Base-by-base conservation (phyloP, 1,284 basidiomycete species). In the Cutaneotrichosporon mucoides region DNA sequence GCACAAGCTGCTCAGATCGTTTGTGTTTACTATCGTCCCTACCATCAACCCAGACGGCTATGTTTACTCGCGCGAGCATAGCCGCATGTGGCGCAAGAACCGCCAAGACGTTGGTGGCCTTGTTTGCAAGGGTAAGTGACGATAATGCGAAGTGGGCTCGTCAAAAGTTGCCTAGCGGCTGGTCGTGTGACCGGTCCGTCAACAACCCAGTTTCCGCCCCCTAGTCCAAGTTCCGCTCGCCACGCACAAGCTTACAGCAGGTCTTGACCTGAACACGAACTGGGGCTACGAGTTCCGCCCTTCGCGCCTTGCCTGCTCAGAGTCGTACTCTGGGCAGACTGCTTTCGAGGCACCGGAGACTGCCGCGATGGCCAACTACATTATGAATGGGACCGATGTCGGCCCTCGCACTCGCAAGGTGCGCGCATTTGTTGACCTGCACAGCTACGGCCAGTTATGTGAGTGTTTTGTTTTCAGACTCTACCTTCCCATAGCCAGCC, bases 1-100 rank as follows among this genome's bases (percentile, higher is more conserved):
- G 7, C 68, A 64, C n/a, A 45, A 60, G n/a, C 77, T 90, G 15
- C 80, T 91, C 12, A 76, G 84, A 12, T 69, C 79, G 40, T 87
- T 86, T 68, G 84, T 85, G 45, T 88, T 93, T 71, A 85, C 89
- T 56, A 82, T 93, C 61, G 80, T 94, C 9, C 89, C 90, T 0
- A 79, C 85, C 0, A 84, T 89, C 5, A 94, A 93, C 69, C 89
- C 89, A 5, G 91, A 94, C 68, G 91, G 91, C 0, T 92, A 91
- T 69, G 82, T 79, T 2, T 88, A 86, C 70, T 86, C 80, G 3
- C 83, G 81, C 74, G 82, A 85, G 55, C 76, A 71, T 24, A 85
- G 89, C 60, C 83, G 90, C 1, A 83, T 88, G 66, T 93, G 90
- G 90, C 84, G 88, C 72, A 92, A 93, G 80, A 92, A 89, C 68